A percentile compares a stretch with the other conserved stretches of the same genome.
Evolutionary conservation across 2,329 filamentous ascomycete genomes (phyloP).

Genomic region (Alternaria gansuensis): DNA sequence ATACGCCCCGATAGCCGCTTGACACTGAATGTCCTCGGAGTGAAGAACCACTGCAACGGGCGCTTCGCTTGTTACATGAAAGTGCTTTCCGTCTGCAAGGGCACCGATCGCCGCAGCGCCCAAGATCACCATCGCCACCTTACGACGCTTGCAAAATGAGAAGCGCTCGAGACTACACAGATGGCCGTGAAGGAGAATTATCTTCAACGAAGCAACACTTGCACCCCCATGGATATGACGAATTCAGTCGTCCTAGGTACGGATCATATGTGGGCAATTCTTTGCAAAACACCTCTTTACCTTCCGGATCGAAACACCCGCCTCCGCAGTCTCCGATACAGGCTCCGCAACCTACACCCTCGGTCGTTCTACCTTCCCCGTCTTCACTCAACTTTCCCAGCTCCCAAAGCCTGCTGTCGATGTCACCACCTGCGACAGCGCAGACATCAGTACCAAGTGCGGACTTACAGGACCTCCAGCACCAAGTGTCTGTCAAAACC

Average conservation of each 20-base stretch:
- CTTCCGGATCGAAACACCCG: constrained; percentile 56
- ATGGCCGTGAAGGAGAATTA: constrained; percentile 36
- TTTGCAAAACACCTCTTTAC: constrained; percentile 48
- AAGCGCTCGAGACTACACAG: constrained; percentile 35
- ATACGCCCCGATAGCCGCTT: constrained; percentile 27
- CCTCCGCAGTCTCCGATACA: constrained; percentile 42
- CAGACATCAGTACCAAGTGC: constrained; percentile 45
- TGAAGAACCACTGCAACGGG: constrained; percentile 35
- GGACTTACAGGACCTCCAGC: constrained; percentile 62
- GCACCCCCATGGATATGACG: constrained; percentile 24
- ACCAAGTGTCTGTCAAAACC: constrained; percentile 64
- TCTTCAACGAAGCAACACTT: constrained; percentile 29
- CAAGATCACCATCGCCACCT: constrained; percentile 24
- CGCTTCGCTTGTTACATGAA: constrained; percentile 38
- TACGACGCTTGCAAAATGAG: constrained; percentile 33
- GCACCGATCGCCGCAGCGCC: constrained; percentile 21
- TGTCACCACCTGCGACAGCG: constrained; percentile 37
- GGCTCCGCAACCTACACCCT: constrained; percentile 33
- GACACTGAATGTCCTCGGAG: constrained; percentile 22
- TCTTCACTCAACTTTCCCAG: constrained; percentile 42
- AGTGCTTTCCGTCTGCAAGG: constrained; percentile 32
- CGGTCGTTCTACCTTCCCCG: constrained; percentile 43
- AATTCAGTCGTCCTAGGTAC: constrained; percentile 24
- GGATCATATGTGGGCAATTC: constrained; percentile 26
- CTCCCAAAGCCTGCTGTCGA: constrained; percentile 32